Conservation (phyloP, 495 filamentous ascomycete genomes). For the Filosporella fistucella region DNA sequence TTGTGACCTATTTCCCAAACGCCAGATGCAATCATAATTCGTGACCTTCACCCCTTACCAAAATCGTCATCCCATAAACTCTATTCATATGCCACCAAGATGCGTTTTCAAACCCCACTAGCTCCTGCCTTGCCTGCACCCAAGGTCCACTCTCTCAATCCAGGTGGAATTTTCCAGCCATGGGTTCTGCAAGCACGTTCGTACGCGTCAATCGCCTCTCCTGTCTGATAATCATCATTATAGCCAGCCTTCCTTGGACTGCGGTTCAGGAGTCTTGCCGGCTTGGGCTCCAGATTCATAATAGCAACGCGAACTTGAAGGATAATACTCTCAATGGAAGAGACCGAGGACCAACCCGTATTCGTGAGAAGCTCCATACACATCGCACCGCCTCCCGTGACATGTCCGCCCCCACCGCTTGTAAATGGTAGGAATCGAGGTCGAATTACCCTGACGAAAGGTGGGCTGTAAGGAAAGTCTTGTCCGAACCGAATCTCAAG, state of each 20-base stretch:
- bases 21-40: too few relatives aligned
- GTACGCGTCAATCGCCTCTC: conserved; percentile 72
- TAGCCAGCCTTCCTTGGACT: background rate
- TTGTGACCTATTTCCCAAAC: too few relatives aligned
- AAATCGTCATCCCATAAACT: too few relatives aligned
- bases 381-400: conserved; percentile 82
- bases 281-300: conserved; percentile 59
- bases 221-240: conserved; percentile 53
- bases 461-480: conserved; percentile 72
- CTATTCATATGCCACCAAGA: too few relatives aligned
- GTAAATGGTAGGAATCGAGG: conserved; percentile 72
- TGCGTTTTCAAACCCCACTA: too few relatives aligned
- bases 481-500: conserved; percentile 76
- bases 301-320: conserved; percentile 81
- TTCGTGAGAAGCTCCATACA: conserved; percentile 92
- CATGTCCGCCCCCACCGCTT: conserved; percentile 78
- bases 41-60: too few relatives aligned
- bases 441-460: conserved; percentile 80
- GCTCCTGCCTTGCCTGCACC: too few relatives aligned
- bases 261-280: conserved; percentile 57
- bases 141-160: conserved; percentile 20
- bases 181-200: conserved; percentile 60
- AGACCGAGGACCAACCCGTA: conserved; percentile 72
- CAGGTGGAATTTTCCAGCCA: conserved; percentile 54
- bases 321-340: conserved; percentile 73